Conservation (phyloP, 73 alveolate genomes). For the Stentor coeruleus region DNA sequence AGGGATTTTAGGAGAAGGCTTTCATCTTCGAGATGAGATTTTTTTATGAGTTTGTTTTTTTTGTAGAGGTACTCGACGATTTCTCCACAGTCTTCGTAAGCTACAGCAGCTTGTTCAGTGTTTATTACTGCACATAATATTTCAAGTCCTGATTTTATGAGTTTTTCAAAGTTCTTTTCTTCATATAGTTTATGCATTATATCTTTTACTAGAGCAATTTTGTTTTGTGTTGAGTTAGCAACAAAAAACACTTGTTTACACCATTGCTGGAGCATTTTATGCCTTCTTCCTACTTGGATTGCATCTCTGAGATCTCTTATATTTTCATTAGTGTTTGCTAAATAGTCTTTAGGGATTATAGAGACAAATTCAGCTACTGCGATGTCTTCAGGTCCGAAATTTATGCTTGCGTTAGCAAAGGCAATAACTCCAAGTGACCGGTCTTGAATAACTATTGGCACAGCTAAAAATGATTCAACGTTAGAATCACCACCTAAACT, state of each 20-base stretch:
- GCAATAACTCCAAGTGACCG: not conserved
- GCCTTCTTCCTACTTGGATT: not conserved
- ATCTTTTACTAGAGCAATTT: not conserved
- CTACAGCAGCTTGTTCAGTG: not conserved
- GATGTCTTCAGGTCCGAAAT: not conserved
- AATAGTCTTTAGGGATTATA: not conserved
- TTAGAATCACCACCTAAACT: not conserved
- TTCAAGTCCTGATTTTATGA: not conserved
- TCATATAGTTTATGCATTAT: not conserved
- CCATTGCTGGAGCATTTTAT: not conserved
- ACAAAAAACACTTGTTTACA: not conserved
- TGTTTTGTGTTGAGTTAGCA: not conserved
- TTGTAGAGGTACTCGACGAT: too few species aligned
- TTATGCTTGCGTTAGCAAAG: not conserved
- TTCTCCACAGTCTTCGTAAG: not conserved
- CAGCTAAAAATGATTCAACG: not conserved
- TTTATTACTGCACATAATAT: not conserved
- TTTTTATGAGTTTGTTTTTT: too few species aligned
- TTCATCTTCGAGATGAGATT: too few species aligned
- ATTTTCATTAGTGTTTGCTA: not conserved
- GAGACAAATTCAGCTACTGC: not conserved
- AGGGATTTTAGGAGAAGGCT: too few species aligned
- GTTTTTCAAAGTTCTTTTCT: not conserved
- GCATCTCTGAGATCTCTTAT: not conserved
- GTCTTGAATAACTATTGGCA: too few species aligned